phyloP scores from a whole-genome alignment of 257 asterid species.

The Catharanthus roseus region DNA sequence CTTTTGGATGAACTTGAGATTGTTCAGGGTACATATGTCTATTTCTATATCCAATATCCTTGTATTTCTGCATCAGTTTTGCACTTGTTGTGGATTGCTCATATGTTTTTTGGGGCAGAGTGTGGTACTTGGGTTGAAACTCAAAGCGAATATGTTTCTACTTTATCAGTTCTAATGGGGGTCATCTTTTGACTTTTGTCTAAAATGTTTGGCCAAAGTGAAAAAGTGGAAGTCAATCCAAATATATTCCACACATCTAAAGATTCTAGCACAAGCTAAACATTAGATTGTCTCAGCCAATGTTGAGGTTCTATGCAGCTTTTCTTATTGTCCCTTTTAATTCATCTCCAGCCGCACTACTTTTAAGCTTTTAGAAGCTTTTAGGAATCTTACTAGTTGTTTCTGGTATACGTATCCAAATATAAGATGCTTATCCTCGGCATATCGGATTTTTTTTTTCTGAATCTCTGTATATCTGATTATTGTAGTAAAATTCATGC shows the following conservation, averaged over 20 bases:
- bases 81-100: neutral
- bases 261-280: neutral
- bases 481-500: constrained; percentile 5
- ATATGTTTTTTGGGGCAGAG: neutral
- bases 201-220: too few species aligned
- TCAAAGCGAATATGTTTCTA: too few species aligned
- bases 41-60: neutral
- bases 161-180: too few species aligned
- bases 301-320: neutral
- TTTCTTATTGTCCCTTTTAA: neutral
- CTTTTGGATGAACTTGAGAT: neutral
- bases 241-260: too few species aligned
- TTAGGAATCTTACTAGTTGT: neutral
- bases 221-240: too few species aligned
- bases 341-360: neutral
- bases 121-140: too few species aligned
- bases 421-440: neutral
- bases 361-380: neutral
- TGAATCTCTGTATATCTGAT: constrained; percentile 2
- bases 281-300: neutral
- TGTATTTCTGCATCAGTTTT: neutral
- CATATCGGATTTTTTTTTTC: constrained; percentile 2
- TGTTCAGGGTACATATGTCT: neutral
- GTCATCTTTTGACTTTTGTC: too few species aligned
- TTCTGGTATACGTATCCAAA: neutral